These are phyloP conservation scores for Coemansia sp. DNA, from an alignment of 192 early-diverging fungal genomes.

Conservation along the genomic window DNA sequence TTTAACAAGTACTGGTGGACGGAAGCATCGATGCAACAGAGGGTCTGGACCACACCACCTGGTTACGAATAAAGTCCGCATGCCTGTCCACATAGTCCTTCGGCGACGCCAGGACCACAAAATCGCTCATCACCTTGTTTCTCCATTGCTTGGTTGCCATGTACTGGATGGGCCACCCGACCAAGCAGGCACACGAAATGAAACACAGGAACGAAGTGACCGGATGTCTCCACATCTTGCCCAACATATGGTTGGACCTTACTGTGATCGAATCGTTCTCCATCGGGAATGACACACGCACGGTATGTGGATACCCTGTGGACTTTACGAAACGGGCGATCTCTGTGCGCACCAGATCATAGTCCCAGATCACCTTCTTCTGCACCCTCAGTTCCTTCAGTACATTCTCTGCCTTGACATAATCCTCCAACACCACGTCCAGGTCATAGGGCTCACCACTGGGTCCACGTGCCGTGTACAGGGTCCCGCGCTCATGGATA, in stretches of 20 bases:
- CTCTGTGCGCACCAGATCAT: constrained; percentile 33
- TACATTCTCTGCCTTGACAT: constrained; percentile 32
- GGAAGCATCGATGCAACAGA: not conserved
- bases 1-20: not conserved
- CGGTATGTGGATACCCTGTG: constrained; percentile 46
- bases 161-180: constrained; percentile 48
- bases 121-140: constrained; percentile 48
- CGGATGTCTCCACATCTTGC: constrained; percentile 41
- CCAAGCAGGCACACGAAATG: constrained; percentile 38
- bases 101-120: constrained; percentile 44
- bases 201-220: constrained; percentile 38
- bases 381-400: constrained; percentile 43
- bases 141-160: constrained; percentile 29
- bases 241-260: constrained; percentile 20
- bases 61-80: constrained; percentile 38
- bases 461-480: constrained; percentile 30
- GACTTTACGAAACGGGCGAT: constrained; percentile 16
- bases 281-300: constrained; percentile 41
- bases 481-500: constrained; percentile 39
- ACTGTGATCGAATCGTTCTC: constrained; percentile 34
- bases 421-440: constrained; percentile 23
- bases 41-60: constrained; percentile 34
- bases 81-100: constrained; percentile 40
- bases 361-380: constrained; percentile 55
- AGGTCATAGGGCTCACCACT: constrained; percentile 40